Conservation (phyloP, 352 stramenopile species). For the Globisporangium paddicum region DNA sequence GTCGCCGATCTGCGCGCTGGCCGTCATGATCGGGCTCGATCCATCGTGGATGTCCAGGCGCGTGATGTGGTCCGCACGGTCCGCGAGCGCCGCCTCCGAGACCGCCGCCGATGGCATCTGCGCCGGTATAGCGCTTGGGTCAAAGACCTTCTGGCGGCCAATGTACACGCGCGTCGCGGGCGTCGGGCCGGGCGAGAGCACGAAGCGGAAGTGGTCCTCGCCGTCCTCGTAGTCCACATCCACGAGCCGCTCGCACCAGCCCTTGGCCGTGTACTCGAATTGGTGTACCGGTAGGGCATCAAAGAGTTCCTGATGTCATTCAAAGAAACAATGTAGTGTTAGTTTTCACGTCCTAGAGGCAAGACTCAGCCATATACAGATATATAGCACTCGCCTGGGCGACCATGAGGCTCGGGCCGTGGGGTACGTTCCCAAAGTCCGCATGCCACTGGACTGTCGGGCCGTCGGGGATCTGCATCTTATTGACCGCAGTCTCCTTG, state of each 20-base stretch:
- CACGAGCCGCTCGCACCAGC: conserved; percentile 93
- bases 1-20: conserved; percentile 67
- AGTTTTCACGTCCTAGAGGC: no score
- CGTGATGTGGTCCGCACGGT: conserved; percentile 22
- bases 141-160: conserved; percentile 73
- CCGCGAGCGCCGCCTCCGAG: conserved; percentile 13
- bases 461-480: conserved; percentile 45
- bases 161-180: conserved; percentile 89
- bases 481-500: conserved; percentile 23
- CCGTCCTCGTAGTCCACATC: conserved; percentile 86
- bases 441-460: conserved; percentile 82
- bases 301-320: conserved; percentile 81
- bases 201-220: conserved; percentile 90
- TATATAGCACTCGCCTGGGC: conserved; percentile 40
- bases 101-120: conserved; percentile 16
- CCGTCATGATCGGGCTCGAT: conserved; percentile 37
- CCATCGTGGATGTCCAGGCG: conserved; percentile 51
- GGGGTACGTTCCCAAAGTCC: conserved; percentile 73
- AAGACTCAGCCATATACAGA: no score
- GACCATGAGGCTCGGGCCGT: conserved; percentile 85
- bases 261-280: conserved; percentile 92
- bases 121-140: conserved; percentile 30
- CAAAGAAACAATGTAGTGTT: no score
- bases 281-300: conserved; percentile 94
- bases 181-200: conserved; percentile 90